Conservation (phyloP, 1,139 yeast genomes). For the Pneumocystis canis region DNA sequence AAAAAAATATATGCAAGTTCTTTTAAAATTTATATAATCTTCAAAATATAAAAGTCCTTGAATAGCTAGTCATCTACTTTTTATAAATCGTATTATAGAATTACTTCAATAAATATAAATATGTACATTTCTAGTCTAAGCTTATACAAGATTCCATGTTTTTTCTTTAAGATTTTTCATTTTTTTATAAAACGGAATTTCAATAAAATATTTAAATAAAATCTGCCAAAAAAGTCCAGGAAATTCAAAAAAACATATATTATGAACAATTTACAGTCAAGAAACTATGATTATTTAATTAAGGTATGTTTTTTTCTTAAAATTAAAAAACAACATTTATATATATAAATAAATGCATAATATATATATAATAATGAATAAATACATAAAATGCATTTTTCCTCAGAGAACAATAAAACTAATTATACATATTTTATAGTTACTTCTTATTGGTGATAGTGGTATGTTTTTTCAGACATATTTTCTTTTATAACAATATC, state of each 20-base stretch:
- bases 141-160: neutral
- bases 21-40: slow-evolving; percentile 16
- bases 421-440: neutral
- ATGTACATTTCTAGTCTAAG: neutral
- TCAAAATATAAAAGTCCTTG: slow-evolving; percentile 10
- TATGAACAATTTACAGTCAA: neutral
- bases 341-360: neutral
- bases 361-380: neutral
- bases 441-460: neutral
- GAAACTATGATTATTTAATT: neutral
- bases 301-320: neutral
- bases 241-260: neutral
- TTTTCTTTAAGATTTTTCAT: neutral
- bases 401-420: neutral
- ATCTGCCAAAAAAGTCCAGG: neutral
- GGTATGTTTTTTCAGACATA: neutral
- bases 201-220: neutral
- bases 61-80: neutral
- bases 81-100: neutral
- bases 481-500: neutral
- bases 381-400: neutral
- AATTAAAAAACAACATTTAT: neutral
- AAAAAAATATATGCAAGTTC: slow-evolving; percentile 15
- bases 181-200: neutral
- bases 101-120: neutral